Conservation (phyloP, 495 filamentous ascomycete genomes). For the Astrocystis sublimbata region DNA sequence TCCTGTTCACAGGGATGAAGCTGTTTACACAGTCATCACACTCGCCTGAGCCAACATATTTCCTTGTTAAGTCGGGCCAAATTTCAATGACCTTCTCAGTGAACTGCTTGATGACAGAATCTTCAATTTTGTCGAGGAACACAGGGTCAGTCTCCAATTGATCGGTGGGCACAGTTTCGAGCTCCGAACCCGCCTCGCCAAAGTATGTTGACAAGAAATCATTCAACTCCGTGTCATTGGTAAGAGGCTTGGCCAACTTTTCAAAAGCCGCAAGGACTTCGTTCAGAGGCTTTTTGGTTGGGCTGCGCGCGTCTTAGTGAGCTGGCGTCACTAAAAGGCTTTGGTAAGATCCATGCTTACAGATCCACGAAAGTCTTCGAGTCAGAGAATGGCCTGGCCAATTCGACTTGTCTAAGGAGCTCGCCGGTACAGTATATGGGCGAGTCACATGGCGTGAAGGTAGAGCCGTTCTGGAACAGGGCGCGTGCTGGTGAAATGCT, state of each 20-base stretch:
- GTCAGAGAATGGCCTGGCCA: conserved; percentile 50
- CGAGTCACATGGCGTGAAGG: conserved; percentile 50
- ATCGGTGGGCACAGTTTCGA: conserved; percentile 41
- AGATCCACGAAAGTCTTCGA: conserved; percentile 57
- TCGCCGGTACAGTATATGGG: conserved; percentile 53
- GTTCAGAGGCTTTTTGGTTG: conserved; percentile 45
- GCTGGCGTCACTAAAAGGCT: neutral
- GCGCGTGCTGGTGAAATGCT: conserved; percentile 22
- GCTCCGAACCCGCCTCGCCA: conserved; percentile 48
- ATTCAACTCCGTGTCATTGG: conserved; percentile 50
- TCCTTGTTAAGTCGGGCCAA: conserved; percentile 52
- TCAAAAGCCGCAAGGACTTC: conserved; percentile 47
- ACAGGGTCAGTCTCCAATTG: conserved; percentile 42
- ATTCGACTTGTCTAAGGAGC: conserved; percentile 48
- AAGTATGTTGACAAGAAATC: conserved; percentile 48
- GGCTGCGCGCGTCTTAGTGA: conserved; percentile 34
- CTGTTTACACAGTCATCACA: conserved; percentile 48
- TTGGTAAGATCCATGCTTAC: conserved; percentile 33
- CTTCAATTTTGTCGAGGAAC: conserved; percentile 46
- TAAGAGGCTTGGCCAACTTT: conserved; percentile 44
- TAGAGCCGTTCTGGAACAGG: conserved; percentile 49
- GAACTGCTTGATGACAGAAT: conserved; percentile 48
- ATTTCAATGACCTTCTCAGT: conserved; percentile 50
- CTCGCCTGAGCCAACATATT: conserved; percentile 42
- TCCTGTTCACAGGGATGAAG: conserved; percentile 54